A percentile compares a stretch with the other conserved stretches of the same genome.
These are phyloP conservation scores for Termitomyces sp. DNA, from an alignment of 768 basidiomycete species.

Conservation along the genomic window DNA sequence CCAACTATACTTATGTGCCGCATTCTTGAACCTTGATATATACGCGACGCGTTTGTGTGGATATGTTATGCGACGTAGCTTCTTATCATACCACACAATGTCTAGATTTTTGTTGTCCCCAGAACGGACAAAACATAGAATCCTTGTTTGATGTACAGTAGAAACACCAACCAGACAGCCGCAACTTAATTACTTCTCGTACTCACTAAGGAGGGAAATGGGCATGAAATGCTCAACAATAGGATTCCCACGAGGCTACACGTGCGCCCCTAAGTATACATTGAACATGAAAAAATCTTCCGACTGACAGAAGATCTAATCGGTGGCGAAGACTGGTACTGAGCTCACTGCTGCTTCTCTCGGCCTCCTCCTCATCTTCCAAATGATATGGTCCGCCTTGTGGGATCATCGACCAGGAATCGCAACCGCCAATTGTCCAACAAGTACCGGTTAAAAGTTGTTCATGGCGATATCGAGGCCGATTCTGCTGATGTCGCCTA, in stretches of 20 bases:
- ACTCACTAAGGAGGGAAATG: too few species aligned
- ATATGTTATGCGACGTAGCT: not conserved
- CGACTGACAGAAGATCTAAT: conserved; percentile 5
- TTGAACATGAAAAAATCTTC: not conserved
- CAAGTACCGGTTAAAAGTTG: conserved; percentile 83
- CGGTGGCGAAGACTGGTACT: conserved; percentile 5
- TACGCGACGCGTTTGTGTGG: too few species aligned
- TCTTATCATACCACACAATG: not conserved
- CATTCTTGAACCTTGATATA: too few species aligned
- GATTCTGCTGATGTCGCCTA: conserved; percentile 78
- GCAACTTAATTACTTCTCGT: not conserved
- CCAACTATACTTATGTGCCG: too few species aligned
- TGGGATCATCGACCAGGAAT: conserved; percentile 67
- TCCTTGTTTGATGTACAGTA: not conserved
- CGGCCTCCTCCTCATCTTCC: conserved; percentile 33
- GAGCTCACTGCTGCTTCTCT: conserved; percentile 4
- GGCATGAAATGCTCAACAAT: not conserved
- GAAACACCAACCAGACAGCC: not conserved
- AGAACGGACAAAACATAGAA: not conserved
- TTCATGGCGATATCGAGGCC: conserved; percentile 75
- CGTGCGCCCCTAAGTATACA: not conserved
- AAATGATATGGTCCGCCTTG: conserved; percentile 85
- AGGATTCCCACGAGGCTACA: not conserved
- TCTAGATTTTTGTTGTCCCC: not conserved
- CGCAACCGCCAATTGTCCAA: conserved; percentile 82